Percentiles rank a stretch among this genome's conserved stretches.
Conservation (phyloP, 352 stramenopile genomes). For the Phytophthora hybrid region DNA sequence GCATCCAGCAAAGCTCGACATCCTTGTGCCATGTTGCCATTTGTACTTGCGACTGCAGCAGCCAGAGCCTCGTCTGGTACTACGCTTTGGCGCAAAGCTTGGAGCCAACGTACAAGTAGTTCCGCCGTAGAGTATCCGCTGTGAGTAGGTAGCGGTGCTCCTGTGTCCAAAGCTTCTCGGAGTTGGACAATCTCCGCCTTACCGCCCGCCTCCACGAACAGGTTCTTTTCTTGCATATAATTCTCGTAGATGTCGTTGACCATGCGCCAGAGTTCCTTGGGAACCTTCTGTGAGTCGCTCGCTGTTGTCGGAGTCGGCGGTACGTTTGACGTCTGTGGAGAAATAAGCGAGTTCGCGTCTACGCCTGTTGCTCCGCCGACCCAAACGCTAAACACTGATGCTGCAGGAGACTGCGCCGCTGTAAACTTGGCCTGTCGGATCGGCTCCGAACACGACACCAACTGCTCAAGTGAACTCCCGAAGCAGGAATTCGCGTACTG, state of each 20-base stretch:
- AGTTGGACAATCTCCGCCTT: slow-evolving; percentile 76
- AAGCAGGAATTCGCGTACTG: slow-evolving; percentile 96
- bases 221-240: slow-evolving; percentile 78
- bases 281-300: slow-evolving; percentile 79
- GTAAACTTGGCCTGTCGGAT: slow-evolving; percentile 74
- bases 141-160: slow-evolving; percentile 80
- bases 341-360: slow-evolving; percentile 34
- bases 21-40: slow-evolving; percentile 86
- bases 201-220: slow-evolving; percentile 83
- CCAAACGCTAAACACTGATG: slow-evolving; percentile 59
- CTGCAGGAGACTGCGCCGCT: slow-evolving; percentile 27
- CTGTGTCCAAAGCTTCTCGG: slow-evolving; percentile 94
- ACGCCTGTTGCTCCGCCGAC: slow-evolving; percentile 43
- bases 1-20: slow-evolving; percentile 69
- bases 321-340: slow-evolving; percentile 45
- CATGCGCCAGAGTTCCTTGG: slow-evolving; percentile 98
- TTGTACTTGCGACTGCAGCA: slow-evolving; percentile 55
- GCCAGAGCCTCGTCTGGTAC: slow-evolving; percentile 87
- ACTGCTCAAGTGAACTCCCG: slow-evolving; percentile 94
- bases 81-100: slow-evolving; percentile 91
- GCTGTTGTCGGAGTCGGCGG: slow-evolving; percentile 34
- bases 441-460: slow-evolving; percentile 92
- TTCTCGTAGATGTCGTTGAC: slow-evolving; percentile 95
- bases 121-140: slow-evolving; percentile 93
- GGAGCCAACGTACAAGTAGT: slow-evolving; percentile 91